Evolutionary conservation across 2,329 filamentous ascomycete species (phyloP).

Genomic region (Shiraia sp.): DNA sequence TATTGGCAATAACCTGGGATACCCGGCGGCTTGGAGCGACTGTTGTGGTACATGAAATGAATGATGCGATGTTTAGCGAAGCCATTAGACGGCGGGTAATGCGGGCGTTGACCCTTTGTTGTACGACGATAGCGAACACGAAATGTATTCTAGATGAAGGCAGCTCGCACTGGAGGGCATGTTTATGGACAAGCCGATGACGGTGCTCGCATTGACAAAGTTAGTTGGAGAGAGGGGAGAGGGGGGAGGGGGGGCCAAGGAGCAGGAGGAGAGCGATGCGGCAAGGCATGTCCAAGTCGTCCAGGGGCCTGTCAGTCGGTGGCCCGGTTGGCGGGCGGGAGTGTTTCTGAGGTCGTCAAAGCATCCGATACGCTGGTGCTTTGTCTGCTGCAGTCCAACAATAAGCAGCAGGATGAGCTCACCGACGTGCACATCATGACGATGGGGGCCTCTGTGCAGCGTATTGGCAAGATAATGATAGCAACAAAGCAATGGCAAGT

Average conservation of each 20-base stretch:
- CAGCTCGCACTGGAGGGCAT: too few species aligned
- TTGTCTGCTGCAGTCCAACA: too few species aligned
- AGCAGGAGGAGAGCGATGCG: too few species aligned
- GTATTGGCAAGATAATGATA: too few species aligned
- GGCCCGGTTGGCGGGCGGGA: constrained; percentile 1
- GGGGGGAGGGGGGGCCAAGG: too few species aligned
- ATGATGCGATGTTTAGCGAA: constrained; percentile 6
- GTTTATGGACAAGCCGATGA: too few species aligned
- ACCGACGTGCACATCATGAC: too few species aligned
- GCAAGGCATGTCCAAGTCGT: constrained; percentile 3
- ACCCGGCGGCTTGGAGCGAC: constrained; percentile 1
- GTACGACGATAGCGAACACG: not conserved
- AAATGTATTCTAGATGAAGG: not conserved
- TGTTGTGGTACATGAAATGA: constrained; percentile 3
- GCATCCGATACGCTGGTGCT: constrained; percentile 7
- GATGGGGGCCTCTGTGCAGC: too few species aligned
- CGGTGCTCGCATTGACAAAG: not conserved
- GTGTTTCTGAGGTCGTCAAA: constrained; percentile 2
- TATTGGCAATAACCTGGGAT: constrained; percentile 4
- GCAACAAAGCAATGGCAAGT: too few species aligned
- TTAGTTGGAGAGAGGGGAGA: too few species aligned
- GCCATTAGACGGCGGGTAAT: constrained; percentile 3
- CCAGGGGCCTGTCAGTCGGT: constrained; percentile 1
- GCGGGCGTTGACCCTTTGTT: constrained; percentile 1
- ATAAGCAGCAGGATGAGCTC: too few species aligned